Base-by-base conservation (phyloP, 805 yeast genomes). In the Spathaspora passalidarum region DNA sequence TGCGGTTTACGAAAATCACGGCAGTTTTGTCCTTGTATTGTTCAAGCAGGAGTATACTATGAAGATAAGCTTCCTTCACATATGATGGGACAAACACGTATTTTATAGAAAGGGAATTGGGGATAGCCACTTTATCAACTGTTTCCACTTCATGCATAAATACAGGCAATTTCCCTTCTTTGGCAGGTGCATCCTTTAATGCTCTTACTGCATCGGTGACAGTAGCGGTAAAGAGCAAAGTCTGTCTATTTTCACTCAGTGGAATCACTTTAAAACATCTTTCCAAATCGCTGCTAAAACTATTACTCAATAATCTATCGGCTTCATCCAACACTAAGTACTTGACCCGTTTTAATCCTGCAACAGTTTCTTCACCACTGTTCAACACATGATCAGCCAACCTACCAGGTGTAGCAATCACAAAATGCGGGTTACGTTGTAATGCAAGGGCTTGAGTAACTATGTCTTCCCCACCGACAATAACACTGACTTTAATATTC, bases 401-500 rank as follows among this genome's bases (percentile, higher is more conserved):
- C 59, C 99, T 76, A 13, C 99, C 99, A 0, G 99, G 99, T 0
- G 99, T 94, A 1, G 99, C 99, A 51, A 94, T 85, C 21, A 94
- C 89, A 56, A 94, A 86, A 68, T 94, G 98, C 0, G 99, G 99
- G 56, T 82, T 81, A 42, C 77, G 79, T 60, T 88, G 92, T 32
- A 94, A 73, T 56, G 82, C 84, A 22, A 91, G 67, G 1, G 96
- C 86, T 65, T 94, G 99, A 34, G 84, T 76, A n/a, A 91, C 82
- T 68, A 91, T 88, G 60, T 90, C 95, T 56, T 86, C 95, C 42
- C 99, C 99, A 47, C 99, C 99, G 13, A 94, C 96, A 21, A 94
- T 74, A 11, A 94, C 84, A 5, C 82, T 69, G n/a, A 88, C 84
- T 60, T 85, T 78, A 52, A 92, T 80, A 63, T 92, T 91, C 84